Percentiles rank a stretch among this genome's conserved stretches.
phyloP scores from a whole-genome alignment of 805 yeast species.

The Monosporozyma servazzii region DNA sequence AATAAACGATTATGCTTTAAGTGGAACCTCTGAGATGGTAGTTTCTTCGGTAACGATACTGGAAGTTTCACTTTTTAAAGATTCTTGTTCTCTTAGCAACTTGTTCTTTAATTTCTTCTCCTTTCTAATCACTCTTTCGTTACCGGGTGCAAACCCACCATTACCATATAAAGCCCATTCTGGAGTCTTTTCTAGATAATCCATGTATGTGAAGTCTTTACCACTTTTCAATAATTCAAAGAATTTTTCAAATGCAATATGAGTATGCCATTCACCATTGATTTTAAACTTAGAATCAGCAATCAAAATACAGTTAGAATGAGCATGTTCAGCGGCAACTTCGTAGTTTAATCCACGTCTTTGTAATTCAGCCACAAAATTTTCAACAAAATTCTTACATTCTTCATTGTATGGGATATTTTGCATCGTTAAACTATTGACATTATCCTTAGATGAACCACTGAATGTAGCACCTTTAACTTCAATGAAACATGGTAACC shows the following conservation, averaged over 20 bases:
- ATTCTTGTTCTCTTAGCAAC: conserved; percentile 1
- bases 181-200: conserved; percentile 74
- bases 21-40: neutral
- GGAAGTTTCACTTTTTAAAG: neutral
- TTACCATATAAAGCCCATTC: conserved; percentile 89
- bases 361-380: conserved; percentile 51
- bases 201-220: conserved; percentile 62
- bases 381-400: conserved; percentile 64
- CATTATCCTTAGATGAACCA: conserved; percentile 77
- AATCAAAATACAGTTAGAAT: conserved; percentile 81
- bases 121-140: conserved; percentile 51
- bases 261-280: conserved; percentile 76
- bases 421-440: conserved; percentile 88
- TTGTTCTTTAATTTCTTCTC: conserved; percentile 37
- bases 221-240: conserved; percentile 63
- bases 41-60: neutral
- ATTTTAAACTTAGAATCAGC: conserved; percentile 67
- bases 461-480: conserved; percentile 94
- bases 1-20: conserved; percentile 1
- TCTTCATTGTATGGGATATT: conserved; percentile 92
- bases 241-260: conserved; percentile 71
- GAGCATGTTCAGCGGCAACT: conserved; percentile 92
- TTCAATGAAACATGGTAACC: conserved; percentile 79
- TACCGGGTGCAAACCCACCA: conserved; percentile 87
- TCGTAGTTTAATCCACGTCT: conserved; percentile 65